Percentiles rank a stretch among this genome's conserved stretches.
These are phyloP conservation scores for Proliferodiscus dingleyae DNA, from an alignment of 2,329 filamentous ascomycete species.

Conservation along the genomic window DNA sequence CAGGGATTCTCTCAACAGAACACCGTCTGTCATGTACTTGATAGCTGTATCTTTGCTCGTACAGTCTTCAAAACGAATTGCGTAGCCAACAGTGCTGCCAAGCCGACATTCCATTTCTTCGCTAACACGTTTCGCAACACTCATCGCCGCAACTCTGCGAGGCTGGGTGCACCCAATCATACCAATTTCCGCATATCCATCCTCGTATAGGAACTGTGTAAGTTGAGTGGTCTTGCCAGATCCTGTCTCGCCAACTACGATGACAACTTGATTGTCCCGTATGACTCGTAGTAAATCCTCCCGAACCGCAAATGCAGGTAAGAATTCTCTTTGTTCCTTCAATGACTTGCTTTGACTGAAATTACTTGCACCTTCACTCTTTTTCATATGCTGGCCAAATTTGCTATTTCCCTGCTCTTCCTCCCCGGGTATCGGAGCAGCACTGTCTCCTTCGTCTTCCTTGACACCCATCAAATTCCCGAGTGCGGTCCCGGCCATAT, in stretches of 20 bases:
- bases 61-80: conserved; percentile 97
- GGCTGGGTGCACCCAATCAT: conserved; percentile 97
- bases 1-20: conserved; percentile 86
- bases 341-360: conserved; percentile 93
- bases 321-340: conserved; percentile 83
- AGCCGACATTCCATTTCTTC: conserved; percentile 97
- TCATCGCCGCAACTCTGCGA: conserved; percentile 95
- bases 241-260: conserved; percentile 94
- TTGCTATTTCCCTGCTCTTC: conserved; percentile 64
- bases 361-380: conserved; percentile 76
- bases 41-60: conserved; percentile 93
- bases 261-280: conserved; percentile 92
- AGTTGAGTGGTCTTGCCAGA: conserved; percentile 97
- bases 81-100: conserved; percentile 85
- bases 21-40: conserved; percentile 99
- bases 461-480: conserved; percentile 96
- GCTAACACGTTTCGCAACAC: conserved; percentile 93
- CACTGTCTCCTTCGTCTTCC: conserved; percentile 88
- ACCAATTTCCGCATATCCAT: conserved; percentile 81
- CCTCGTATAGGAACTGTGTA: conserved; percentile 93
- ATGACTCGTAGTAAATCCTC: conserved; percentile 91
- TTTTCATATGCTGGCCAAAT: conserved; percentile 87
- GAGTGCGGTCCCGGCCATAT: conserved; percentile 81
- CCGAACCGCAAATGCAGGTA: conserved; percentile 92
- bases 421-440: conserved; percentile 67